phyloP scores from a whole-genome alignment of 1,284 basidiomycete species.

The Inonotus hispidus region DNA sequence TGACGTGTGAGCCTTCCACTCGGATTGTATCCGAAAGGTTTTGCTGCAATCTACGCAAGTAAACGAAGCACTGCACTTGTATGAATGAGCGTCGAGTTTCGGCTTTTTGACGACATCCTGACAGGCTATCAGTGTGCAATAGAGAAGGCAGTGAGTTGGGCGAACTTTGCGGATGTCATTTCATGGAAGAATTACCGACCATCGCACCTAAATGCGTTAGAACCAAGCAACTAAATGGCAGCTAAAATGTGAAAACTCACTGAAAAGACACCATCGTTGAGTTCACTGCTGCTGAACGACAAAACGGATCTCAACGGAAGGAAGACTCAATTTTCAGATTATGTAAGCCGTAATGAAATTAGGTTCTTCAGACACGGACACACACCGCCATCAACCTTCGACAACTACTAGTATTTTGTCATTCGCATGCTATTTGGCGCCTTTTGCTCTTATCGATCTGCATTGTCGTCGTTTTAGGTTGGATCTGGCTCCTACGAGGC shows the following conservation, averaged over 20 bases:
- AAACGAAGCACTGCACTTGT: constrained; percentile 60
- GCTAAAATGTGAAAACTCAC: constrained; percentile 30
- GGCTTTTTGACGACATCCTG: constrained; percentile 88
- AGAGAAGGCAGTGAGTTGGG: background rate
- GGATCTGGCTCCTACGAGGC: background rate
- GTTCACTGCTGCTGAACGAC: background rate
- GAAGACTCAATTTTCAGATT: background rate
- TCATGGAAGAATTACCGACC: constrained; percentile 27
- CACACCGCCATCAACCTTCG: constrained; percentile 28
- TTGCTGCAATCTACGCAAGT: constrained; percentile 87
- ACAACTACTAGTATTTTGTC: background rate
- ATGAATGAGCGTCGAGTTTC: constrained; percentile 71
- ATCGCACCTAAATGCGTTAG: constrained; percentile 37
- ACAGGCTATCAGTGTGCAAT: constrained; percentile 44
- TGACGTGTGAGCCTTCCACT: constrained; percentile 79
- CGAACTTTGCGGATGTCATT: background rate
- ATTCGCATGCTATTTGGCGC: background rate
- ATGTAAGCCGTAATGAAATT: background rate
- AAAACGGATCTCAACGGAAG: background rate
- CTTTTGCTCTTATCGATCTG: constrained; percentile 1
- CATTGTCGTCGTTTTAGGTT: background rate
- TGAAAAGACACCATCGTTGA: constrained; percentile 51
- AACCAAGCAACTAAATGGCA: background rate
- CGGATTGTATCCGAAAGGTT: constrained; percentile 67
- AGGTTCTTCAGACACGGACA: too few relatives aligned